These are phyloP conservation scores for Cladosporium sp. DNA, from an alignment of 2,329 filamentous ascomycete species.

Conservation along the genomic window DNA sequence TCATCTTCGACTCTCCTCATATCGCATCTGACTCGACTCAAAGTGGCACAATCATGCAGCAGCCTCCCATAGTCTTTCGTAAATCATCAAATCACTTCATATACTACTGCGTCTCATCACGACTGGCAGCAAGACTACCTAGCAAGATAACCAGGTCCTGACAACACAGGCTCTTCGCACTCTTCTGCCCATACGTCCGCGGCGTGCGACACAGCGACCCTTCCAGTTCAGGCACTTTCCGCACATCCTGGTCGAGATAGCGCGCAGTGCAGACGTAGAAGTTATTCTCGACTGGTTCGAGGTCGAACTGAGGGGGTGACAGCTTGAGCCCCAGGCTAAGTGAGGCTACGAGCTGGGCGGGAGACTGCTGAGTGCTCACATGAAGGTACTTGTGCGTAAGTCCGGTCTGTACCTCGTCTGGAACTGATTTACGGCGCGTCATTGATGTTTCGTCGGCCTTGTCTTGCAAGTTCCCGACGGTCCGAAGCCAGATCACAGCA, in stretches of 20 bases:
- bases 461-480: constrained; percentile 25
- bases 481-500: constrained; percentile 40
- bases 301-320: constrained; percentile 20
- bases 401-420: constrained; percentile 6
- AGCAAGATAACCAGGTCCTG: constrained; percentile 37
- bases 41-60: too few relatives aligned
- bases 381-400: neutral
- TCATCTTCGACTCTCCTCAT: too few relatives aligned
- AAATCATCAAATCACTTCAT: too few relatives aligned
- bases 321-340: constrained; percentile 23
- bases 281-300: constrained; percentile 9
- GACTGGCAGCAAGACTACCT: constrained; percentile 25
- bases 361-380: neutral
- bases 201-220: constrained; percentile 39
- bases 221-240: constrained; percentile 24
- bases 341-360: constrained; percentile 20
- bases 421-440: constrained; percentile 15
- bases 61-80: too few relatives aligned
- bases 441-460: constrained; percentile 18
- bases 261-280: constrained; percentile 35
- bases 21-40: too few relatives aligned
- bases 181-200: constrained; percentile 46
- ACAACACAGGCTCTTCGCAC: constrained; percentile 48
- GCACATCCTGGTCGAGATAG: constrained; percentile 27
- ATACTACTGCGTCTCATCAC: neutral